Evolutionary conservation across 176 grass and related monocot species (phyloP), one percentile per base, ranked within the genome.

Genomic region (Oropetium thomaeum): DNA sequence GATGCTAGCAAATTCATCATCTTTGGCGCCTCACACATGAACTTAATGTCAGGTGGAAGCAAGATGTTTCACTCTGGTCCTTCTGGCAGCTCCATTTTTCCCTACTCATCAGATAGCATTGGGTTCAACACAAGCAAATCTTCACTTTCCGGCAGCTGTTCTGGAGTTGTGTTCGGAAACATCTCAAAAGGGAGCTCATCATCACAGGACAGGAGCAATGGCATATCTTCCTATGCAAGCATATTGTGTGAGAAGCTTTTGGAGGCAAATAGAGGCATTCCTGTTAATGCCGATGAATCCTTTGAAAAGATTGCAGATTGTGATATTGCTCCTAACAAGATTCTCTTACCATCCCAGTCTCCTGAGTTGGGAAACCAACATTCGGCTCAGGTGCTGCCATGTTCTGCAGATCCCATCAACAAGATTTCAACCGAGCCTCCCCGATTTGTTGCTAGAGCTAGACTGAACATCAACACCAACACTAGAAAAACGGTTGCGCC

Each of bases 101-200:
- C 61, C 20, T 74, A 70, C 28, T 71, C 65, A 58, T 10, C 67
- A 59, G 40, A 81, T 72, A 32, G 53, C 43, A 25, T 1, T 29
- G 45, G 31, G 33, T 15, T 69, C 41, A 58, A 54, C 17, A 17
- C 54, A 62, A 65, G 26, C 23, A n/a, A 79, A 67, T 20, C 11
- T 15, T 54, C 69, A 59, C 45, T n/a, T 43, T 32, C 6, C 20
- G 34, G 20, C 10, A 48, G 4, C n/a, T n/a, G n/a, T 60, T 68
- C 41, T 74, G 4, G 49, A 35, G 35, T 17, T 12, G 14, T 57
- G 12, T 28, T 27, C 16, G 14, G 2, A 43, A 40, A 27, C 35
- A 43, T 22, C 44, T 68, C 67, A 58, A n/a, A 11, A 49, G 55
- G 7, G 0, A 70, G 25, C 43, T 57, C 10, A 5, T 57, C 10